phyloP scores from a whole-genome alignment of 495 filamentous ascomycete species.

The Neurospora africana region DNA sequence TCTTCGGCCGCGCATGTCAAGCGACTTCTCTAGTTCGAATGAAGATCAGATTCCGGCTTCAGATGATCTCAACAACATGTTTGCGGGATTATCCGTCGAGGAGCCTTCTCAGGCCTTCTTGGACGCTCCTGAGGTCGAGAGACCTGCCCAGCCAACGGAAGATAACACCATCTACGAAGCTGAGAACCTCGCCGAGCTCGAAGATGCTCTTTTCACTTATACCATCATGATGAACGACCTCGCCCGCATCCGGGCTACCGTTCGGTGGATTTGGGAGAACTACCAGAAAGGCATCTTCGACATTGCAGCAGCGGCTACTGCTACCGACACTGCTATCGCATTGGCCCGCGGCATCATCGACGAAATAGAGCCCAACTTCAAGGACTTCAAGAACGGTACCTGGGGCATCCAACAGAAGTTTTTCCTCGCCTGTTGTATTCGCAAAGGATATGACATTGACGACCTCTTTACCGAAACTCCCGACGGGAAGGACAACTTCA shows the following conservation, averaged over 20 bases:
- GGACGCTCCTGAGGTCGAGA: constrained; percentile 18
- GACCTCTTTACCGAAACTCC: background rate
- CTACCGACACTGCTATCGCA: constrained; percentile 32
- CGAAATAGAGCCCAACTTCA: constrained; percentile 21
- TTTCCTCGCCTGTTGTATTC: constrained; percentile 14
- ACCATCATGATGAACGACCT: constrained; percentile 16
- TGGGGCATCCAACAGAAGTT: constrained; percentile 13
- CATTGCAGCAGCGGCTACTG: constrained; percentile 26
- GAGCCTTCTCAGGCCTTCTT: constrained; percentile 30
- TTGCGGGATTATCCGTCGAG: constrained; percentile 22
- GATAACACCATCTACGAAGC: constrained; percentile 21
- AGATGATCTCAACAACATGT: constrained; percentile 16
- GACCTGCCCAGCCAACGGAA: constrained; percentile 1
- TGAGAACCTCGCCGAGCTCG: constrained; percentile 15
- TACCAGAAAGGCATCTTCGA: constrained; percentile 22
- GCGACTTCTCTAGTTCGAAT: background rate
- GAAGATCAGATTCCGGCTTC: background rate
- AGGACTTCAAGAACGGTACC: constrained; percentile 12
- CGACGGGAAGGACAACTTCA: constrained; percentile 11
- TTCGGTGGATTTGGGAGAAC: constrained; percentile 17
- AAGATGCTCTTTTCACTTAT: constrained; percentile 17
- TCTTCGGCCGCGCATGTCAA: constrained; percentile 16
- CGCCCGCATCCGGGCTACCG: constrained; percentile 7
- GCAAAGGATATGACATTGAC: constrained; percentile 7
- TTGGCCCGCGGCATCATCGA: constrained; percentile 27